phyloP scores from a whole-genome alignment of 2,329 filamentous ascomycete genomes.

The Intubia oerlemansii region DNA sequence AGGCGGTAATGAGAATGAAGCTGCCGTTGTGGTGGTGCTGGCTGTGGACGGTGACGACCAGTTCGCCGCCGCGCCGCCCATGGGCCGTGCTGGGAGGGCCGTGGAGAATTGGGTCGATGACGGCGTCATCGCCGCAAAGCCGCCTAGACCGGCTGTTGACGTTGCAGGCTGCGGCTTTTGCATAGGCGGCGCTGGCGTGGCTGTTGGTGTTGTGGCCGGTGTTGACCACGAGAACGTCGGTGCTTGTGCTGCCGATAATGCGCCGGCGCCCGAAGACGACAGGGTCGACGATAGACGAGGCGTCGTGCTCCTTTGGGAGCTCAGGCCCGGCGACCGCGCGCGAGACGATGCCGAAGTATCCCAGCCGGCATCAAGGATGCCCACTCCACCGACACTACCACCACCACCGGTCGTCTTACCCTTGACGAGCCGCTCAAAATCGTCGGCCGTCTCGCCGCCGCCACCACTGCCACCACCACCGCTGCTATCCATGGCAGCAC shows the following conservation, averaged over 20 bases:
- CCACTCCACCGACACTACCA: background rate
- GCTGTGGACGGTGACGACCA: background rate
- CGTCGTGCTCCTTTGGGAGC: background rate
- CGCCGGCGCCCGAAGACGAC: conserved; percentile 10
- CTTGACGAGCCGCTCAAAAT: conserved; percentile 81
- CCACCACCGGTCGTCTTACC: conserved; percentile 28
- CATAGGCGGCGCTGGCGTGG: conserved; percentile 31
- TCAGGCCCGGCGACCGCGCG: conserved; percentile 1
- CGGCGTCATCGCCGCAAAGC: conserved; percentile 33
- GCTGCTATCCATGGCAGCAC: conserved; percentile 10
- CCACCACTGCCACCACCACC: conserved; percentile 16
- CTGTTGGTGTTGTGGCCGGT: conserved; percentile 18
- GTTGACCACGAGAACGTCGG: conserved; percentile 44
- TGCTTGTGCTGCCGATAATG: conserved; percentile 13
- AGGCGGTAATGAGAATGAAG: conserved; percentile 36
- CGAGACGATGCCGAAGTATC: conserved; percentile 1
- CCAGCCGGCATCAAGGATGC: conserved; percentile 7
- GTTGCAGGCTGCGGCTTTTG: too few species aligned
- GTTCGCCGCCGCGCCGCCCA: background rate
- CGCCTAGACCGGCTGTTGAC: background rate
- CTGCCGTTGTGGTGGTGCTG: conserved; percentile 7
- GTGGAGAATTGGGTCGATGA: conserved; percentile 41
- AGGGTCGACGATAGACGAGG: conserved; percentile 8
- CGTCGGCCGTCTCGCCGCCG: conserved; percentile 31
- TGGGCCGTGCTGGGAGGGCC: conserved; percentile 27